Base-by-base conservation (phyloP, 257 asterid species). In the Salvia miltiorrhiza region DNA sequence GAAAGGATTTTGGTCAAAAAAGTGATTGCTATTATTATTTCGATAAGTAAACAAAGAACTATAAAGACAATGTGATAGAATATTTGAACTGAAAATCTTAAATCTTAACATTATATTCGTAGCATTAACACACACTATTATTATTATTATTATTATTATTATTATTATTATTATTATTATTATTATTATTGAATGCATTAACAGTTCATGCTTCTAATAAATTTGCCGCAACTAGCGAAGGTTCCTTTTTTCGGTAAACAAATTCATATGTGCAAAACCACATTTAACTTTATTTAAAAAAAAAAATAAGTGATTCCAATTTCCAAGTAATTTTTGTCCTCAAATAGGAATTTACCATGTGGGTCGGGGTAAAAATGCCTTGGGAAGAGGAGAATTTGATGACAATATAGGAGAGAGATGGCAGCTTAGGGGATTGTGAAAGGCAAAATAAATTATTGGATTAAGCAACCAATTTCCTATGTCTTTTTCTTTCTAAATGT, bases 351-450 rank as follows among this genome's bases (percentile, higher is more conserved):
- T 65, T 59, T 49, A 24, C 28, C 67, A 20, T 40, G 65, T n/a
- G 49, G 67, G 60, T 28, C n/a, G n/a, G 69, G 45, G 16, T 55
- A 58, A 47, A 69, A 79, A 40, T 73, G 81, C 83, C 37, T 84
- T 26, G 97, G 93, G 86, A 82, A 82, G 32, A 52, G 78, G 32
- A 76, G 67, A 67, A 55, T 75, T 78, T 70, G 86, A 76, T 84
- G 84, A 79, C 47, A 72, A 61, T 61, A 59, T 57, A 70, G 63
- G 74, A 77, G 86, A 33, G 63, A 30, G 17, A 80, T 71, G 86
- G 84, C 79, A 73, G 83, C n/a, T 76, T 86, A 69, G 95, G 94
- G 76, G 83, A 50, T 67, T 79, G 88, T 79, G 94, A 88, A 90
- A 86, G 83, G 73, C 73, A 71, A 79, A 78, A 77, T 77, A 65